These are phyloP conservation scores for Geotrichum phurueaensis DNA, from an alignment of 1,139 yeast genomes.

Conservation along the genomic window DNA sequence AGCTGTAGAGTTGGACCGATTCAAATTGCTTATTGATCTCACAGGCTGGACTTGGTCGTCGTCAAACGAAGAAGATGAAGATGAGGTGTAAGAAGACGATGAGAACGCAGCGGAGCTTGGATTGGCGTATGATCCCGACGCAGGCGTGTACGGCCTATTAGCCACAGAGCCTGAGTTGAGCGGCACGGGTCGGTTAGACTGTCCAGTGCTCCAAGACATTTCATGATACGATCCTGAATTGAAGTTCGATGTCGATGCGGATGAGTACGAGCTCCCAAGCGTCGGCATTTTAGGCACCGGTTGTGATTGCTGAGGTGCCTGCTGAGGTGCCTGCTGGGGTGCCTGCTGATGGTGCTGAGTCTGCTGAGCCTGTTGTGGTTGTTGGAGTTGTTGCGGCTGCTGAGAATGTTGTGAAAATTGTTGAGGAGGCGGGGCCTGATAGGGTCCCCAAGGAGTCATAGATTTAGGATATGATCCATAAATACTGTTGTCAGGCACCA, in stretches of 20 bases:
- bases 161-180: slow-evolving; percentile 6
- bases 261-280: neutral
- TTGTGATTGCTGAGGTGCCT: neutral
- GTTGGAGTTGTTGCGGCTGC: neutral
- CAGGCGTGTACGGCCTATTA: slow-evolving; percentile 17
- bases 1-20: slow-evolving; percentile 8
- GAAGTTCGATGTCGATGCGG: slow-evolving; percentile 1
- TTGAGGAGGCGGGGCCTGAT: neutral
- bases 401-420: neutral
- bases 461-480: slow-evolving; percentile 3
- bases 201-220: slow-evolving; percentile 4
- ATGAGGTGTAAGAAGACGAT: neutral
- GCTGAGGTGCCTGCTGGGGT: neutral
- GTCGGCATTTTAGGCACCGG: neutral
- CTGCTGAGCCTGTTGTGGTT: neutral
- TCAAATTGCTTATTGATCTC: slow-evolving; percentile 1
- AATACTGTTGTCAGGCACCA: neutral
- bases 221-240: slow-evolving; percentile 1
- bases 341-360: neutral
- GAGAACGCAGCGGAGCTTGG: neutral
- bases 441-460: slow-evolving; percentile 11
- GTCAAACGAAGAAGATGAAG: slow-evolving; percentile 14
- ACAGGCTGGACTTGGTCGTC: slow-evolving; percentile 5
- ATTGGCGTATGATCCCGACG: neutral
- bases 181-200: slow-evolving; percentile 1